Base-by-base conservation (phyloP, 768 basidiomycete genomes). In the Suillus decipiens region DNA sequence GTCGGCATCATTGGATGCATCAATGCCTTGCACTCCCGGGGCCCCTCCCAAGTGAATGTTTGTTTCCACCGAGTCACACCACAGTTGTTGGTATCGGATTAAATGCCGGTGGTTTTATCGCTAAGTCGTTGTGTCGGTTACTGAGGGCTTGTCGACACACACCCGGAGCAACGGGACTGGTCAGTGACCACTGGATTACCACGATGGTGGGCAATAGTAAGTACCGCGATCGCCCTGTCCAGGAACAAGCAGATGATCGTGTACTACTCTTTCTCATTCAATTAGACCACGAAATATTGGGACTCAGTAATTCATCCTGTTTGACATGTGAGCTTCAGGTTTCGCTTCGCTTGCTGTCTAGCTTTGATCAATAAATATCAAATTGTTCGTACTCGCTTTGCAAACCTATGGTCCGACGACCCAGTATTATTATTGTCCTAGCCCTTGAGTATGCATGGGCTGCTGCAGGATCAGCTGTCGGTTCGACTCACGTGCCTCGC, bases 251-350 rank as follows among this genome's bases (percentile, higher is more conserved):
- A 19, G 28, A 28, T 28, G 28, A 6, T 31, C 31, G 10, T 53
- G 17, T 19, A 34, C 10, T 31, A 33, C 19, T 33, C 19, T 33
- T 19, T 10, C 51, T 34, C 10, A 17, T 50, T 17, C 28, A 9
- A 24, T 48, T 9, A 15, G 8, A 15, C 15, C 50, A 11, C 15
- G 50, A 31, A 4, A 51, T 17, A 17, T 9, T 24, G 45, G 22
- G 28, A 51, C 28, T 17, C 28, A 51, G 17, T n/a, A 15, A 15
- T 28, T 28, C 47, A 48, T 48, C 47, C 47, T 48, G 28, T 50
- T 50, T 50, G 17, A 33, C 51, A 53, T 53, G 51, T 53, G 31
- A 53, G 33, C 10, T 53, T 12, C 11, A 53, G 51, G 33, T 53
- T n/a, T 34, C 12, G 1, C 19, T n/a, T 53, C 31, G 19, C 50